Base-by-base conservation (phyloP, 108 stramenopile species). In the Nitzschia inconspicua region DNA sequence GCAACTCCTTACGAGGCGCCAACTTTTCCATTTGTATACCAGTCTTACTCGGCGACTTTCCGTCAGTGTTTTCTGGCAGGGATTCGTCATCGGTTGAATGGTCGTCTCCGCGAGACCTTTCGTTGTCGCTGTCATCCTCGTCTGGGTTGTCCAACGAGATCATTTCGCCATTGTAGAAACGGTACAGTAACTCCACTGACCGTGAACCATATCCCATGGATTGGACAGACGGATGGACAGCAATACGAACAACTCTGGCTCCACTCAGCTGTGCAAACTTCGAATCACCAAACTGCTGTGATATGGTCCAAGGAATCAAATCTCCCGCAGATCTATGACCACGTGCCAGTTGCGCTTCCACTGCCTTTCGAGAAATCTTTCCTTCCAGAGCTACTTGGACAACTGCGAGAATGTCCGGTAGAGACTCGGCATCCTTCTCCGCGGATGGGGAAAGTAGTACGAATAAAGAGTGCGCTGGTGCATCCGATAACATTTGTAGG, bases 271-370 rank as follows among this genome's bases (percentile, higher is more conserved):
- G 82, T 8, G 95, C 96, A 66, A 98, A 95, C 30, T 92, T 92
- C 10, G 82, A 76, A 82, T 98, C 99, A 40, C 97, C 94, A 80
- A 98, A 99, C 71, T 99, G 99, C 66, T 99, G 99, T 30, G 93
- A 81, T 44, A 99, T 77, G n/a, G 96, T 99, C 99, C 99, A 99
- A 3, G 99, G 99, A 65, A 99, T 97, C 36, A 99, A 66, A 80
- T 99, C 99, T 9, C 98, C 99, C 1, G 94, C 88, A 2, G 94
- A 89, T 23, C 97, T 74, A 65, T 98, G 92, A 2, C 99, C 99
- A 20, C 93, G 65, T 11, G 91, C 83, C 14, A 99, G 72, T 46
- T 96, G 93, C 18, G 95, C 94, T 75, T 93, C 82, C 8, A 98
- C 95, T 24, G 92, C 76, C 49, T 95, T 93, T 2, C 82, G 74